A percentile compares a stretch with the other conserved stretches of the same genome.
These are phyloP conservation scores for Trypanosoma congolense DNA, from an alignment of 208 protist genomes.

Conservation along the genomic window DNA sequence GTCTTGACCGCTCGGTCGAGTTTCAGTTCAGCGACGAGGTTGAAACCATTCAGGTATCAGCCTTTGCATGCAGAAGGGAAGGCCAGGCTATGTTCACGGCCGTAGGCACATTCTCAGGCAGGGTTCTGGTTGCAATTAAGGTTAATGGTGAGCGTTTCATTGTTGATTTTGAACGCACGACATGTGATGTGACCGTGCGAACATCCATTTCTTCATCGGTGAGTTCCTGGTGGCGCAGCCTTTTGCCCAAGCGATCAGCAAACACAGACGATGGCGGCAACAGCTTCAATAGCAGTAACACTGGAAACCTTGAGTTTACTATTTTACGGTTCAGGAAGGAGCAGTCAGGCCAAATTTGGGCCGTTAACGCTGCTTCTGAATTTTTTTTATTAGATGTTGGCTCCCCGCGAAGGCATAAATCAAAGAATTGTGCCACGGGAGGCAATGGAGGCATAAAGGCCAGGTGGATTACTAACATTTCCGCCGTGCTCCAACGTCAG, in stretches of 20 bases:
- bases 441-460: conserved; percentile 18
- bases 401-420: background rate
- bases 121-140: conserved; percentile 61
- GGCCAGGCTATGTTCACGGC: conserved; percentile 41
- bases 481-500: conserved; percentile 29
- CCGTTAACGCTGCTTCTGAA: conserved; percentile 42
- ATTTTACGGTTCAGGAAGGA: conserved; percentile 40
- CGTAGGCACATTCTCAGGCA: conserved; percentile 48
- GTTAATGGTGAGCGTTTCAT: conserved; percentile 50
- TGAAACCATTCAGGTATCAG: conserved; percentile 29
- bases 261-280: background rate
- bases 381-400: conserved; percentile 51
- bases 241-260: conserved; percentile 13
- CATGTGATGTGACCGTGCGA: conserved; percentile 10
- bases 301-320: conserved; percentile 28
- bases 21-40: conserved; percentile 53
- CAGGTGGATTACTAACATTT: conserved; percentile 61
- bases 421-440: background rate
- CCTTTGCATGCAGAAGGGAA: conserved; percentile 57
- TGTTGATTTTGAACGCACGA: conserved; percentile 36
- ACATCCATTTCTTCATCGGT: conserved; percentile 19
- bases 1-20: conserved; percentile 75
- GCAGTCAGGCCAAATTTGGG: conserved; percentile 42
- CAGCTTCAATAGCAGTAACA: background rate
- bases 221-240: conserved; percentile 18